Base-by-base conservation (phyloP, 768 basidiomycete species). In the Suillus plorans region DNA sequence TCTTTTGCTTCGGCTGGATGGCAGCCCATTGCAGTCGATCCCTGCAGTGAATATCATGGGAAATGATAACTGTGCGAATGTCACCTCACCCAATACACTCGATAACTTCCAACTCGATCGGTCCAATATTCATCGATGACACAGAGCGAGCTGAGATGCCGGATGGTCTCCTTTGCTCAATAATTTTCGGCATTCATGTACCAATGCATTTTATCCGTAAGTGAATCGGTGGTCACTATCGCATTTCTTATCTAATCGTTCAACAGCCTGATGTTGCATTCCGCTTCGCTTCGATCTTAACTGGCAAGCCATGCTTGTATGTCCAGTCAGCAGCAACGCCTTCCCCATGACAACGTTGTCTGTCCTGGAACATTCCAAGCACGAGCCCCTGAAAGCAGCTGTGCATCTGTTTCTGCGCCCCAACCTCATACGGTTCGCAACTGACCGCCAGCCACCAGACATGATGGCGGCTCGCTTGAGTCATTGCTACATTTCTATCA, bases 401-500 rank as follows among this genome's bases (percentile, higher is more conserved):
- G 64, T 79, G 3, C 63, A 67, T 45, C 74, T 73, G 44, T 68
- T 42, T 73, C 76, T 18, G 58, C 74, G 4, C 52, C 77, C 10
- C 63, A 69, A 37, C 66, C 65, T 60, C 57, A 78, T 37, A 45
- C 61, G 58, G 60, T 64, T 59, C 49, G 62, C 25, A 52, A 49
- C 63, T 61, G 70, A 52, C 60, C 66, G 66, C 56, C 57, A 47
- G 60, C 69, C 69, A 22, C 57, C 16, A 41, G 25, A 41, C 57
- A 64, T 68, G 58, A 45, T 76, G 65, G 77, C 80, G 10, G 68
- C 72, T 31, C 78, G 72, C 63, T 60, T 85, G 9, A 85, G 84
- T 13, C 72, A 72, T 22, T 74, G 79, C 52, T 96, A 90, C 87
- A 78, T 93, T 39, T 83, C 82, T 1, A 71, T 92, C 58, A 82